Evolutionary conservation across 129 eudicot species (phyloP), one percentile per base, ranked within the genome.

Genomic region (Artemisia tridentata): DNA sequence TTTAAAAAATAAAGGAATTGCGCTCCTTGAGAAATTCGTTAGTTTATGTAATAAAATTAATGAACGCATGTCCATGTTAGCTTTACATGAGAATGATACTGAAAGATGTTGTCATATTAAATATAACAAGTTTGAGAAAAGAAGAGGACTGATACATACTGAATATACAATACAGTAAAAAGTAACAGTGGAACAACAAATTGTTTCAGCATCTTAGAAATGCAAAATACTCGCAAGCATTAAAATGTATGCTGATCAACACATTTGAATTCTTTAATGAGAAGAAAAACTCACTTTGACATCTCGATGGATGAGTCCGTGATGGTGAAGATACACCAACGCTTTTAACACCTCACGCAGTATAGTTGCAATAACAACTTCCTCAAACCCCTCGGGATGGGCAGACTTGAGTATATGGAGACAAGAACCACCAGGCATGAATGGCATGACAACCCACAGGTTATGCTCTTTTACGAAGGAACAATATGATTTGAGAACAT

Each of bases 221-320:
- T 38, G 71, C 75, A 69, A 61, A 59, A 61, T 19, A 65, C 50
- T 64, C 25, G 29, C 9, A 55, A 16, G 46, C 65, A 63, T 50
- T 49, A 57, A 73, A 55, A 38, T 19, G 52, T 25, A 15, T 53
- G 34, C 16, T 67, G 55, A 15, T 41, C 65, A 21, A 47, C 77
- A 55, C 47, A 47, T 23, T 53, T n/a, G 25, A 14, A 43, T 58
- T 15, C 27, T n/a, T 57, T 11, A 23, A 27, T 69, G 38, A 56
- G 61, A 58, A 52, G 50, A 5, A 19, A 23, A 68, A 83, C 91
- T 86, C 64, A 93, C 98, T 81, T 93, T 93, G 63, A 93, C 92
- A 85, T 93, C 98, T 57, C 98, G 92, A 75, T 93, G 98, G 57
- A 93, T 93, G 79, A 85, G 92, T 10, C 98, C 98, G 71, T 93